Conservation (phyloP, 345 rosid genomes). For the Camelina sativa region DNA sequence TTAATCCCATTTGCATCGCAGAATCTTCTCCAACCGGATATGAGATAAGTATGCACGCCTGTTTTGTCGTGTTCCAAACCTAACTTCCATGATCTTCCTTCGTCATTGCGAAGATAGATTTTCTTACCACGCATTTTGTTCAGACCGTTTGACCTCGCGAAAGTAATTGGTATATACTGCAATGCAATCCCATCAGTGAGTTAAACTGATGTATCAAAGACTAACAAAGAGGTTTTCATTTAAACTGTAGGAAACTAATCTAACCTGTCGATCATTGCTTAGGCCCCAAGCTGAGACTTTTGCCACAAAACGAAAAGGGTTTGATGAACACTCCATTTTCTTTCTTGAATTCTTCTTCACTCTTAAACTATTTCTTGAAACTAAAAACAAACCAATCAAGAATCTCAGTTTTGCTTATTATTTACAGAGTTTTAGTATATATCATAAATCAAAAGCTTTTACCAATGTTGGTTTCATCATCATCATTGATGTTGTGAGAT, state of each 20-base stretch:
- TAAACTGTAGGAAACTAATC: constrained; percentile 10
- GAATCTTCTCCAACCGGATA: constrained; percentile 37
- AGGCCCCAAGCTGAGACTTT: constrained; percentile 26
- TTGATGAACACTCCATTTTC: not conserved
- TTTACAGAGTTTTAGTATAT: not conserved
- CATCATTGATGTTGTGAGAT: constrained; percentile 13
- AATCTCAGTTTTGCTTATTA: not conserved
- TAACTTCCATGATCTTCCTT: constrained; percentile 31
- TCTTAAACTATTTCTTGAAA: constrained; percentile 20
- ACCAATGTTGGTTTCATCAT: constrained; percentile 24
- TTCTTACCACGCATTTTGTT: constrained; percentile 15
- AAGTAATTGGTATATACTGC: constrained; percentile 26
- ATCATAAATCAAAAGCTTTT: not conserved
- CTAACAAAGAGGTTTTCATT: not conserved
- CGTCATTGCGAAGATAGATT: constrained; percentile 11
- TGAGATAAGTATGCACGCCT: not conserved
- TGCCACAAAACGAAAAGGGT: constrained; percentile 23
- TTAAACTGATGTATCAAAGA: not conserved
- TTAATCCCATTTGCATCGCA: constrained; percentile 32
- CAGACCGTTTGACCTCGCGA: constrained; percentile 28
- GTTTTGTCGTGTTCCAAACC: not conserved
- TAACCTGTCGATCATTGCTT: constrained; percentile 22
- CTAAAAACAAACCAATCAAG: not conserved
- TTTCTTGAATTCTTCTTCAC: constrained; percentile 16
- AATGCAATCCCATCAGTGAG: not conserved